Evolutionary conservation across 2,329 filamentous ascomycete genomes (phyloP).

Genomic region (Aureobasidium sp.): DNA sequence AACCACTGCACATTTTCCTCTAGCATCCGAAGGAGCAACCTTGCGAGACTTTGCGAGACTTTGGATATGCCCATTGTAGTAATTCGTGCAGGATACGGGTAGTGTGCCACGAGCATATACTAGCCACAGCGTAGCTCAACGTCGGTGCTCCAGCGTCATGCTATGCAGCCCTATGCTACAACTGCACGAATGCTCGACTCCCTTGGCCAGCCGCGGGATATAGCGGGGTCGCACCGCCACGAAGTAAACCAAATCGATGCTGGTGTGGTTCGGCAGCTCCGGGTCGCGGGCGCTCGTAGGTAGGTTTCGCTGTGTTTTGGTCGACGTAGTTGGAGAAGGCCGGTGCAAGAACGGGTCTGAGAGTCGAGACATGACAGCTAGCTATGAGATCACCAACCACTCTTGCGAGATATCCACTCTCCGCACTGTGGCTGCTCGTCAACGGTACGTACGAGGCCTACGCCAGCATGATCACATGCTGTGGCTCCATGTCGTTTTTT

Average conservation of each 20-base stretch:
- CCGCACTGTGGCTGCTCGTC: slow-evolving; percentile 1
- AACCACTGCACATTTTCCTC: not conserved
- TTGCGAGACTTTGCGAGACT: not conserved
- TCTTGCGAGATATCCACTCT: not conserved
- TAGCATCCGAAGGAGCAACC: not conserved
- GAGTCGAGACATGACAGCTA: slow-evolving; percentile 5
- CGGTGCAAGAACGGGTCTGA: not conserved
- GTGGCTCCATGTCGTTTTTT: slow-evolving; percentile 3
- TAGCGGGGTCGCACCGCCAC: slow-evolving; percentile 12
- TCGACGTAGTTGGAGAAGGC: not conserved
- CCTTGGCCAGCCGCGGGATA: not conserved
- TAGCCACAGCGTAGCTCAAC: not conserved
- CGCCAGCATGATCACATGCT: slow-evolving; percentile 11
- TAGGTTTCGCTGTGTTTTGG: not conserved
- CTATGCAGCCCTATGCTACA: slow-evolving; percentile 3
- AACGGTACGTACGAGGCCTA: not conserved
- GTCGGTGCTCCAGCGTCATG: slow-evolving; percentile 3
- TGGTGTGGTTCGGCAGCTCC: slow-evolving; percentile 1
- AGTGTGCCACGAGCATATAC: not conserved
- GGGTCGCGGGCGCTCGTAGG: not conserved
- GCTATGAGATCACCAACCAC: slow-evolving; percentile 2
- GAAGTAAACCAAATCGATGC: slow-evolving; percentile 1
- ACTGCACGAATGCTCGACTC: not conserved
- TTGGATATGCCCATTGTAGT: not conserved
- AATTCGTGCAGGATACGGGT: not conserved